phyloP scores from a whole-genome alignment of 2,329 filamentous ascomycete genomes.

The Aspergillus glaucus region DNA sequence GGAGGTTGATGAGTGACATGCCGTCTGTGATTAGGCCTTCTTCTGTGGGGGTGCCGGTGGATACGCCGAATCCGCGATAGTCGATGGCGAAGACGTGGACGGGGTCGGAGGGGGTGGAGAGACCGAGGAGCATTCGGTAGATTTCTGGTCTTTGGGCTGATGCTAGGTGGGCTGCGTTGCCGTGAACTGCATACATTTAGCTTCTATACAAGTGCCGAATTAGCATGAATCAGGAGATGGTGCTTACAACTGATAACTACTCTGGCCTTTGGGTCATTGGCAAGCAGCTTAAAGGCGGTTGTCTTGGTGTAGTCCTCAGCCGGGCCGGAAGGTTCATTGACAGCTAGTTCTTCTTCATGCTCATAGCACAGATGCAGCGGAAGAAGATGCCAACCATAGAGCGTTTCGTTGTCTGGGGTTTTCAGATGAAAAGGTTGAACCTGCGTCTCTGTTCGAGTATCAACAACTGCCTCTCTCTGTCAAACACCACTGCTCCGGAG shows the following conservation, averaged over 20 bases:
- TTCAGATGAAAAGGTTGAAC: conserved; percentile 75
- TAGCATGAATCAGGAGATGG: neutral
- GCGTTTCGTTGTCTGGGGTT: conserved; percentile 66
- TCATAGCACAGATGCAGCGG: conserved; percentile 69
- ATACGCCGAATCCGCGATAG: conserved; percentile 82
- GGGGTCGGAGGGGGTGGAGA: conserved; percentile 54
- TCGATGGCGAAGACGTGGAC: conserved; percentile 82
- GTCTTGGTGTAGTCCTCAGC: conserved; percentile 43
- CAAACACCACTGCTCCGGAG: neutral
- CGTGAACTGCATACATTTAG: conserved; percentile 28
- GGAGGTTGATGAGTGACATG: conserved; percentile 63
- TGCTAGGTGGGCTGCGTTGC: conserved; percentile 79
- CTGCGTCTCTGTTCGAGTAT: conserved; percentile 60
- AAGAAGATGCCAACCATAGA: conserved; percentile 89
- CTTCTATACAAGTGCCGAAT: neutral
- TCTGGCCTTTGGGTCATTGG: conserved; percentile 44
- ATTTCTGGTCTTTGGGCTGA: conserved; percentile 69
- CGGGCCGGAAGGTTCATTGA: conserved; percentile 49
- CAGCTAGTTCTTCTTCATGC: conserved; percentile 58
- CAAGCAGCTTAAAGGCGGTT: conserved; percentile 46
- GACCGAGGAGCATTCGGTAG: conserved; percentile 70
- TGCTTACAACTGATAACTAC: conserved; percentile 51
- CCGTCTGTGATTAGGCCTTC: conserved; percentile 75
- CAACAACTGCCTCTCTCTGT: conserved; percentile 7
- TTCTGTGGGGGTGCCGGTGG: conserved; percentile 74